A percentile compares a stretch with the other conserved stretches of the same genome.
phyloP scores from a whole-genome alignment of 768 basidiomycete species.

The Punctularia strigosozonata region DNA sequence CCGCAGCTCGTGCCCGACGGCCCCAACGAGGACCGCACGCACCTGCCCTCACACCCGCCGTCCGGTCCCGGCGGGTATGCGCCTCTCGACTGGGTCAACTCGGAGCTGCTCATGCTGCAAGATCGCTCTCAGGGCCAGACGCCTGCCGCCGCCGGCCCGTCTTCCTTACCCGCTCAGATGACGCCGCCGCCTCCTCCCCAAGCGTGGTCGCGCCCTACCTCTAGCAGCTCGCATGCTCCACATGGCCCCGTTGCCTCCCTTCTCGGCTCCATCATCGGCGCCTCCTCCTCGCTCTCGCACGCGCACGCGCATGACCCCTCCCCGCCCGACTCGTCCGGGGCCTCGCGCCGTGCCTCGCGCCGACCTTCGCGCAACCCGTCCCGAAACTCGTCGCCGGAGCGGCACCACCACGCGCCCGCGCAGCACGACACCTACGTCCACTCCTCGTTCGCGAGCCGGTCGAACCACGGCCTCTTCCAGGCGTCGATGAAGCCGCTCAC shows the following conservation, averaged over 20 bases:
- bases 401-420: constrained; percentile 3
- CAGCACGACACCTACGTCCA: constrained; percentile 40
- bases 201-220: constrained; percentile 15
- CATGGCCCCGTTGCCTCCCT: too few relatives aligned
- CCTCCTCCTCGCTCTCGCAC: constrained; percentile 18
- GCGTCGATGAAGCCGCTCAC: constrained; percentile 56
- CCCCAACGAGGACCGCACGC: too few relatives aligned
- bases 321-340: constrained; percentile 48
- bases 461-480: constrained; percentile 38
- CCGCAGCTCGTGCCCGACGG: constrained; percentile 6
- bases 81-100: constrained; percentile 72
- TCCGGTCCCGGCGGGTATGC: constrained; percentile 25
- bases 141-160: constrained; percentile 20
- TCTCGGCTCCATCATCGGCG: constrained; percentile 14
- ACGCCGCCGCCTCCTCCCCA: constrained; percentile 8
- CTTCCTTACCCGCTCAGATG: too few relatives aligned
- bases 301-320: constrained; percentile 25
- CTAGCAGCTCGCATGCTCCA: too few relatives aligned
- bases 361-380: constrained; percentile 1
- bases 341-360: constrained; percentile 4
- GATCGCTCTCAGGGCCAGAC: constrained; percentile 31
- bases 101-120: constrained; percentile 74
- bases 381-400: constrained; percentile 7
- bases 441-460: constrained; percentile 36
- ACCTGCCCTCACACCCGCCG: too few relatives aligned